Percentiles rank a stretch among this genome's conserved stretches.
phyloP scores from a whole-genome alignment of 225 moss, liverwort and hornwort genomes.

The Lunularia cruciata region DNA sequence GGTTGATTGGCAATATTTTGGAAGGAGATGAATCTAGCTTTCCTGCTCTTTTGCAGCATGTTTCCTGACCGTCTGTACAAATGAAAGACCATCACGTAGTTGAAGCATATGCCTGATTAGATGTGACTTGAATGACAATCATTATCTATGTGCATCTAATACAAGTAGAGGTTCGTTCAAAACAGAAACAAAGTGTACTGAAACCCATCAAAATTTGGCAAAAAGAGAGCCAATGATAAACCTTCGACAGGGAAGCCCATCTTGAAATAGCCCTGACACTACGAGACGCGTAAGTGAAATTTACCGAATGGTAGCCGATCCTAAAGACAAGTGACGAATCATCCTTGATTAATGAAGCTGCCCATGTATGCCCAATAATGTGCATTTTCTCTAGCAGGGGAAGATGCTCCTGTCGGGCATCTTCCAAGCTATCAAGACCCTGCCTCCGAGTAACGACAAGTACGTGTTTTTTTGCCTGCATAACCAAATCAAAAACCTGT shows the following conservation, averaged over 20 bases:
- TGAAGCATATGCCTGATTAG: no score
- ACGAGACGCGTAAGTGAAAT: no score
- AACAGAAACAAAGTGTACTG: no score
- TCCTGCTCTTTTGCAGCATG: no score
- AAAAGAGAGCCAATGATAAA: neutral
- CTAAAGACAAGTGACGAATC: constrained; percentile 64
- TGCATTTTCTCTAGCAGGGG: constrained; percentile 61
- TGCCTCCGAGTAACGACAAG: constrained; percentile 67
- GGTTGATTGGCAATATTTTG: no score
- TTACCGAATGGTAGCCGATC: constrained; percentile 90
- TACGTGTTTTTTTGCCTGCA: constrained; percentile 75
- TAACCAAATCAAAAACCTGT: neutral
- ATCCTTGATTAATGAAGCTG: constrained; percentile 52
- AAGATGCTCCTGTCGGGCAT: constrained; percentile 56
- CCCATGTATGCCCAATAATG: constrained; percentile 70
- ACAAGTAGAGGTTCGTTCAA: no score
- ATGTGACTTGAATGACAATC: no score
- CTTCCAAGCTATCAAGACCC: constrained; percentile 67
- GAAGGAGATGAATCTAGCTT: no score
- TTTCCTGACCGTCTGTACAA: no score
- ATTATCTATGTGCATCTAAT: no score
- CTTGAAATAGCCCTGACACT: neutral
- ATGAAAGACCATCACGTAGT: no score
- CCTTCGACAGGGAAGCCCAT: neutral
- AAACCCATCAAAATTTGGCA: neutral